Percentiles rank a stretch among this genome's conserved stretches.
These are phyloP conservation scores for Saitoella complicata DNA, from an alignment of 805 yeast genomes.

Conservation along the genomic window DNA sequence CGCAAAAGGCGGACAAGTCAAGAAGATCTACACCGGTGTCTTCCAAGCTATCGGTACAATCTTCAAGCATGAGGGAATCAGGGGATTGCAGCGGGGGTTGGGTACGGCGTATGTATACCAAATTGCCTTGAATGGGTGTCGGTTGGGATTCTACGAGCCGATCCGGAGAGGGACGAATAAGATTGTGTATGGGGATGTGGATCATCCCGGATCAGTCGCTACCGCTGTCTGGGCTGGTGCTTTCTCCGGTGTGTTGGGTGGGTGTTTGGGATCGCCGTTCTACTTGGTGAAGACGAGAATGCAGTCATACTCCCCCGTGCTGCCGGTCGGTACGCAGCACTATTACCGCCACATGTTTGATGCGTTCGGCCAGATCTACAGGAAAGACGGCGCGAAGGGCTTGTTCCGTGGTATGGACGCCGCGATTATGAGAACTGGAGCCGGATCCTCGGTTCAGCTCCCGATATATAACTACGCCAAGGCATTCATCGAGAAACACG, in stretches of 20 bases:
- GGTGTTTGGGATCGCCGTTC: constrained; percentile 77
- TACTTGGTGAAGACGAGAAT: constrained; percentile 87
- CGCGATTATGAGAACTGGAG: constrained; percentile 84
- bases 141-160: constrained; percentile 91
- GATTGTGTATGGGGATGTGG: constrained; percentile 17
- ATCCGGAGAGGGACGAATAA: constrained; percentile 34
- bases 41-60: constrained; percentile 66
- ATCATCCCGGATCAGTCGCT: constrained; percentile 20
- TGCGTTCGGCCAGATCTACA: constrained; percentile 49
- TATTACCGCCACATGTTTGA: constrained; percentile 55
- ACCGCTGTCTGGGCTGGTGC: constrained; percentile 73
- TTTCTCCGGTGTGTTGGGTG: constrained; percentile 47
- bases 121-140: constrained; percentile 79
- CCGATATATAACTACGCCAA: constrained; percentile 79
- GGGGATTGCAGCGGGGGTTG: constrained; percentile 81
- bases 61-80: constrained; percentile 63
- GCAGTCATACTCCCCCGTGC: constrained; percentile 68
- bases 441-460: constrained; percentile 88
- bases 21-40: constrained; percentile 61
- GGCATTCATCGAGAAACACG: constrained; percentile 36
- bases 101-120: constrained; percentile 82
- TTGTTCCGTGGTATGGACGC: constrained; percentile 86
- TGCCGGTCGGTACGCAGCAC: constrained; percentile 81
- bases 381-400: constrained; percentile 59
- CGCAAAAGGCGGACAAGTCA: constrained; percentile 30